Evolutionary conservation across 2,329 filamentous ascomycete genomes (phyloP).

Genomic region (Cryphonectria parasitica): DNA sequence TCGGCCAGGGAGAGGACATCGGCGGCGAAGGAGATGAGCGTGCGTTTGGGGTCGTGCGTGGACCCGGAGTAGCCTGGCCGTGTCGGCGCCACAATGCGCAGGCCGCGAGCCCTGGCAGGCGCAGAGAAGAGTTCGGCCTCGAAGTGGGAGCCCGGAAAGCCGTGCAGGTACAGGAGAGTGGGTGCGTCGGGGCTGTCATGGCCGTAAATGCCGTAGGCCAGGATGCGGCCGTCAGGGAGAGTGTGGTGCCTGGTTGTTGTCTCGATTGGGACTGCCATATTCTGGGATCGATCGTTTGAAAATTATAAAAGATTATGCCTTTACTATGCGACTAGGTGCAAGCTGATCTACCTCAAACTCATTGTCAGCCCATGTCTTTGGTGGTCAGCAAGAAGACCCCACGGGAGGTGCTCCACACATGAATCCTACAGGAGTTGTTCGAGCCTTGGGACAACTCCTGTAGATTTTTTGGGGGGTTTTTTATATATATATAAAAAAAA

Average conservation of each 20-base stretch:
- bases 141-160: conserved; percentile 37
- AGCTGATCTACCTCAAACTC: not conserved
- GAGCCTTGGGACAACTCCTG: not conserved
- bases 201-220: conserved; percentile 39
- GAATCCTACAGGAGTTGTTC: not conserved
- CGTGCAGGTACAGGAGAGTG: conserved; percentile 38
- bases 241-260: not conserved
- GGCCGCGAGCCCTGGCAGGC: conserved; percentile 27
- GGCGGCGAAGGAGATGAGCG: conserved; percentile 33
- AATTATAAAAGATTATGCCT: no score
- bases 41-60: conserved; percentile 17
- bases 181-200: conserved; percentile 23
- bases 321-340: not conserved
- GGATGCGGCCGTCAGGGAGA: conserved; percentile 36
- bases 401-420: not conserved
- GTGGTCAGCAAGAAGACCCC: not conserved
- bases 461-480: no score
- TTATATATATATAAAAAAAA: no score
- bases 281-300: not conserved
- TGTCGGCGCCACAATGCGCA: conserved; percentile 37
- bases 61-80: conserved; percentile 39
- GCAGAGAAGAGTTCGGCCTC: conserved; percentile 32
- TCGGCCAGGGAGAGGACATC: conserved; percentile 33
- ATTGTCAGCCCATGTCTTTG: not conserved
- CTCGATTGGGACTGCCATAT: not conserved